Conservation (phyloP, 192 early-diverging fungal genomes). For the Umbelopsis ramanniana region DNA sequence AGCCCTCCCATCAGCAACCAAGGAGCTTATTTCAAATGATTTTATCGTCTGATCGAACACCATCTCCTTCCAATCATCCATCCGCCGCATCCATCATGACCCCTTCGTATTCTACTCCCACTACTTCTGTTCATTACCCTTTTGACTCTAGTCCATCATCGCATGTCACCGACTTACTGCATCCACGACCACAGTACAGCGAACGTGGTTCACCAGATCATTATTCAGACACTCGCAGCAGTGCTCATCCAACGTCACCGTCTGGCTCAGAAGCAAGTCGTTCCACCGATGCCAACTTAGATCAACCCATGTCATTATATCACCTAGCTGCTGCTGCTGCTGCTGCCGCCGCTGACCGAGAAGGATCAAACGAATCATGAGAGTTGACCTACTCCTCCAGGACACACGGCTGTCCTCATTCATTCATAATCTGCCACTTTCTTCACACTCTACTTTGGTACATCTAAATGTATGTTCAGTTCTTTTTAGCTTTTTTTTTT, state of each 20-base stretch:
- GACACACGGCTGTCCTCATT: not conserved
- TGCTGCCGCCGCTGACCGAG: constrained; percentile 10
- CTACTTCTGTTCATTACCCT: constrained; percentile 7
- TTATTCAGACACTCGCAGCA: constrained; percentile 10
- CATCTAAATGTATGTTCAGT: constrained; percentile 11
- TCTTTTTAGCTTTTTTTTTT: not conserved
- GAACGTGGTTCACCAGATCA: constrained; percentile 8
- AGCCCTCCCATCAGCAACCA: not conserved
- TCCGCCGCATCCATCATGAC: constrained; percentile 2
- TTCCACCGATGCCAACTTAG: constrained; percentile 6
- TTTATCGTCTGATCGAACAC: not conserved
- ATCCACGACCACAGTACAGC: not conserved
- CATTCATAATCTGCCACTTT: not conserved
- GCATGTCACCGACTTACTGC: not conserved
- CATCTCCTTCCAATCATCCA: not conserved
- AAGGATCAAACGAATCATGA: constrained; percentile 2
- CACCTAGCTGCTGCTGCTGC: constrained; percentile 3
- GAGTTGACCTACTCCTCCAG: constrained; percentile 13
- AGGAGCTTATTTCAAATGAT: constrained; percentile 22
- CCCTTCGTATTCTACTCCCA: constrained; percentile 14
- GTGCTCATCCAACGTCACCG: not conserved
- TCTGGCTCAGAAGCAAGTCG: constrained; percentile 14
- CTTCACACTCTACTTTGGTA: not conserved
- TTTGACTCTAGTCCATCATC: constrained; percentile 13
- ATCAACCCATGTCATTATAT: constrained; percentile 8